Base-by-base conservation (phyloP, 2,329 filamentous ascomycete species). In the Cladosporium sp. region DNA sequence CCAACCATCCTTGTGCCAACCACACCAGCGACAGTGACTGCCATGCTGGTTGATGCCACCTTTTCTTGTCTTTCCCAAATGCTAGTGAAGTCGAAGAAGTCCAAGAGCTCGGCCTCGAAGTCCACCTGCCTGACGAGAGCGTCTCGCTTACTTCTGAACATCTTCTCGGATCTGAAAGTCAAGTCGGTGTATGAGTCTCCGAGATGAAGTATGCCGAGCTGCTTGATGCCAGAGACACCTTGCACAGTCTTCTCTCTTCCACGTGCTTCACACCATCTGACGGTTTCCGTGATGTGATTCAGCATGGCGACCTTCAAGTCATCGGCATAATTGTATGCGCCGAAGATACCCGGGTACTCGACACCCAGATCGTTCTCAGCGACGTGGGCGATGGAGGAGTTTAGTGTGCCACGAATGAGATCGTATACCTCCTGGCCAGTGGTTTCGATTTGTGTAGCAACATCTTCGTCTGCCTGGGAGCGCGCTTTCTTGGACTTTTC, bases 41-140 rank as follows among this genome's bases (percentile, higher is more conserved):
- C 95, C 90, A 99, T 93, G 69, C 95, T 91, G 3, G 93, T 96
- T 46, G 94, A 92, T 6, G 94, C 93, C 64, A 96, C 85, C 83
- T 98, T 99, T 79, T 99, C 95, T 76, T 98, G 94, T 63, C 89
- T 86, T 74, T 97, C 92, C 81, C 96, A 85, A 6, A 98, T 80
- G 13, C 88, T 91, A 21, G 88, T 85, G 77, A 93, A 84, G 77
- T 99, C 95, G 73, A 99, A 91, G 82, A 99, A 98, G 80, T 99
- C 95, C 85, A 85, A 91, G 0, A 97, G 72, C 74, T 99, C 93
- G 4, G 95, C 91, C 63, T 95, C 88, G 23, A 97, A 88, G 67
- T 97, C 88, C 18, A 98, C 89, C 74, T 96, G 89, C 69, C 92
- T 88, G 6, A 92, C 93, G 48, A 97, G 81, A 1, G 88, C 87